Percentiles rank a stretch among this genome's conserved stretches.
phyloP scores from a whole-genome alignment of 768 basidiomycete species.

The Leccinum subgranulosum region DNA sequence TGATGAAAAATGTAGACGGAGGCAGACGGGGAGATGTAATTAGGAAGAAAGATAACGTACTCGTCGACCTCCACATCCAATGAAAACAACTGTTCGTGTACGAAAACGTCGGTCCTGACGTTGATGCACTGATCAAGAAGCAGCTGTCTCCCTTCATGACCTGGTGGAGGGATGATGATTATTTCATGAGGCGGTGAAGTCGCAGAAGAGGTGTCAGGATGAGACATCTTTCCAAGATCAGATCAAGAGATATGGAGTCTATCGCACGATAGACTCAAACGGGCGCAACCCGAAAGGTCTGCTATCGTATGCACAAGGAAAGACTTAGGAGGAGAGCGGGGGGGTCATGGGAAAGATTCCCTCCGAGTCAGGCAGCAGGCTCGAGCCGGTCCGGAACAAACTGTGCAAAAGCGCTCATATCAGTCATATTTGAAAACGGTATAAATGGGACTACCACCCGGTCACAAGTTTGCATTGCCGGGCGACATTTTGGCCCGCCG shows the following conservation, averaged over 20 bases:
- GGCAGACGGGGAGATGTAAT: constrained; percentile 7
- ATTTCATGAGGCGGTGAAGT: constrained; percentile 53
- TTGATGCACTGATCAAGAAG: constrained; percentile 66
- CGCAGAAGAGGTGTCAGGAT: constrained; percentile 8
- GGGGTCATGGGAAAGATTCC: constrained; percentile 15
- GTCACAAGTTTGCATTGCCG: constrained; percentile 1
- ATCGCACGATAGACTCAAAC: constrained; percentile 19
- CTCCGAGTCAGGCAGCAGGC: neutral
- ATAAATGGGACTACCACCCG: constrained; percentile 3
- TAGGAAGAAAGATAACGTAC: constrained; percentile 38
- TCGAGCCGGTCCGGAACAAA: constrained; percentile 11
- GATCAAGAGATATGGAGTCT: constrained; percentile 1
- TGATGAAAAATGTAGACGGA: constrained; percentile 3
- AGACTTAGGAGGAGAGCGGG: neutral
- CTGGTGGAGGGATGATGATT: constrained; percentile 40
- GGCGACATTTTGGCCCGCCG: constrained; percentile 9
- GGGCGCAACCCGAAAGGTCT: constrained; percentile 1
- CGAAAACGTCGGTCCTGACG: constrained; percentile 50
- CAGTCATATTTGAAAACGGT: neutral
- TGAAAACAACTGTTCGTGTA: constrained; percentile 59
- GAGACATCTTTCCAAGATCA: constrained; percentile 11
- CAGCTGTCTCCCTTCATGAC: constrained; percentile 35
- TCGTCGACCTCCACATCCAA: constrained; percentile 74
- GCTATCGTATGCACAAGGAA: constrained; percentile 1
- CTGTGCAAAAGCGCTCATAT: constrained; percentile 10